Evolutionary conservation across 305 asterid species (phyloP).

Genomic region (Lippia alba): DNA sequence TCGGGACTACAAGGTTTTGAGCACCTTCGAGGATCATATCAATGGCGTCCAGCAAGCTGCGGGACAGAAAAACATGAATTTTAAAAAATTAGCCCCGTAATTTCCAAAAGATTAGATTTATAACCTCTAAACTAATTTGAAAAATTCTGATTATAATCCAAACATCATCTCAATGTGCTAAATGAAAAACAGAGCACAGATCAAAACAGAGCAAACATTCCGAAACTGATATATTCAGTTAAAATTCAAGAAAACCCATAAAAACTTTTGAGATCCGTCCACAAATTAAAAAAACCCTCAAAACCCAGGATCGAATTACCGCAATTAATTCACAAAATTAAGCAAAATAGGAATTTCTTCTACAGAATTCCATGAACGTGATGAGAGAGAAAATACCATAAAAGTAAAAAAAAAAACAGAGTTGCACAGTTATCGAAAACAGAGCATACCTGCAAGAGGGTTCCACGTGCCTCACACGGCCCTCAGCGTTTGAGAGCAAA

Average conservation of each 20-base stretch:
- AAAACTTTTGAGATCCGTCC: background rate
- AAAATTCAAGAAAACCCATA: background rate
- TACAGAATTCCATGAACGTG: constrained; percentile 1
- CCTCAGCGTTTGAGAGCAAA: constrained; percentile 50
- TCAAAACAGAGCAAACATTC: background rate
- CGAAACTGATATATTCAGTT: background rate
- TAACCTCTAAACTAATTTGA: constrained; percentile 1
- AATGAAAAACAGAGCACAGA: background rate
- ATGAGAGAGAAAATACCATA: constrained; percentile 11
- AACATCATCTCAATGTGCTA: background rate
- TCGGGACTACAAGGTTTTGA: constrained; percentile 85
- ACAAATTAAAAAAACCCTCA: background rate
- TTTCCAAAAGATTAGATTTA: background rate
- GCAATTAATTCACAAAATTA: background rate
- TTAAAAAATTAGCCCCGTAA: background rate
- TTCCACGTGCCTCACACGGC: constrained; percentile 69
- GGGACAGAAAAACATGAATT: constrained; percentile 15
- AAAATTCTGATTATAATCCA: background rate
- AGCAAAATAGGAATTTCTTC: background rate
- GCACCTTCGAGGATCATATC: constrained; percentile 79
- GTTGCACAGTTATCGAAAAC: background rate
- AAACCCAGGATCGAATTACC: background rate
- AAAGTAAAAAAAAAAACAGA: background rate
- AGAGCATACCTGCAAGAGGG: constrained; percentile 66
- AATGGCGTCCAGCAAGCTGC: constrained; percentile 84